Evolutionary conservation across 305 asterid species (phyloP).

Genomic region (Caryopteris hybrid): DNA sequence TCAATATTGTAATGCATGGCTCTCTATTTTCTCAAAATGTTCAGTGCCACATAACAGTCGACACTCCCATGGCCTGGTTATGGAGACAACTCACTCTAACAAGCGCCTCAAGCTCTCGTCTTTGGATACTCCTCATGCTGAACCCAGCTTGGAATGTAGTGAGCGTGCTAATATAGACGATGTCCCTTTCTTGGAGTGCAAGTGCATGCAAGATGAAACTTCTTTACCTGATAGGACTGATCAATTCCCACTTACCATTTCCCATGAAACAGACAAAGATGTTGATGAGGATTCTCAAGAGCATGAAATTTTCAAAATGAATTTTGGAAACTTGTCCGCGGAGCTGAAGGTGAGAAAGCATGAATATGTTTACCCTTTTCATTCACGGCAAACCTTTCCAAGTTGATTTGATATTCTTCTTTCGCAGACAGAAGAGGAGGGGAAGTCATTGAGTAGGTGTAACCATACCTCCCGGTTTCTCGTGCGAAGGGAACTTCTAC

Average conservation of each 20-base stretch:
- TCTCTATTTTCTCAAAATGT: background rate
- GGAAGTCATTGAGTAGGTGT: constrained; percentile 28
- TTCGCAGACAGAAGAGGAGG: constrained; percentile 25
- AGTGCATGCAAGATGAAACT: constrained; percentile 14
- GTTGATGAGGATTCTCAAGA: constrained; percentile 18
- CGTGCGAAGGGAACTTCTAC: constrained; percentile 28
- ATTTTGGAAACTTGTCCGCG: constrained; percentile 18
- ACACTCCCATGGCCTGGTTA: constrained; percentile 15
- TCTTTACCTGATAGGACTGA: background rate
- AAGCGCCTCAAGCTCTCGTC: constrained; percentile 37
- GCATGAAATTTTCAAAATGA: constrained; percentile 1
- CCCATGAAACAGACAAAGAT: constrained; percentile 8
- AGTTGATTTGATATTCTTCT: background rate
- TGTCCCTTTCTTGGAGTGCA: constrained; percentile 9
- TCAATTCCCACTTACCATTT: constrained; percentile 12
- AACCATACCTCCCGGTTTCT: constrained; percentile 29
- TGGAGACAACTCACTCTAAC: constrained; percentile 23
- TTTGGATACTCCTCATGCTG: constrained; percentile 11
- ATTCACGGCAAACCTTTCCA: background rate
- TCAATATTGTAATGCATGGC: background rate
- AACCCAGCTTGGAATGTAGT: background rate
- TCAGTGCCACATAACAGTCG: background rate
- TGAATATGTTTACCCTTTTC: background rate
- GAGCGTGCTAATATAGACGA: constrained; percentile 13
- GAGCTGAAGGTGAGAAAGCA: constrained; percentile 22